Evolutionary conservation across 164 flowering plant species (phyloP), one percentile per base, ranked within the genome.

Genomic region (Stephania cephalantha): DNA sequence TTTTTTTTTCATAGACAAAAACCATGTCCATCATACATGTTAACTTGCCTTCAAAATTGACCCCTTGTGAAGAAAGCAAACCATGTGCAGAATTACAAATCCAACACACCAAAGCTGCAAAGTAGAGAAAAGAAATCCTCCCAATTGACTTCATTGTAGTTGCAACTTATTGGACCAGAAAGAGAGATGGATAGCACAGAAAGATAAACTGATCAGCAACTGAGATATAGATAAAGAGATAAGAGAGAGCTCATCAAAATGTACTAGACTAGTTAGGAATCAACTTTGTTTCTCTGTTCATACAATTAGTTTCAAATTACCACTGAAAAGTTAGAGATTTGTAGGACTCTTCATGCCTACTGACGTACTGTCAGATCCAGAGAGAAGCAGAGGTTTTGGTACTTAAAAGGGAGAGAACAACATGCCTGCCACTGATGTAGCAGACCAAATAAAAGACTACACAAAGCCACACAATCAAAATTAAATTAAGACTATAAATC

Each of bases 11-110:
- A 35, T 35, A 25, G 25, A 25, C 4, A 35, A 35, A 35, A 35
- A 35, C 4, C 2, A 35, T 35, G 42, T 35, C 42, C 42, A 35
- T 35, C 42, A 35, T 35, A 35, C 42, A 35, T 35, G 42, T 35
- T 61, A 74, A 55, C 53, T 83, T 88, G 89, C 95, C 97, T 93
- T 93, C 97, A 83, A 79, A 93, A 85, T 93, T 93, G 30, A 93
- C 94, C 71, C 97, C 95, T 85, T 88, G 90, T 17, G 95, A 85
- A 77, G 94, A 91, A 35, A 91, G 92, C 86, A 93, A 75, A 45
- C 81, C 88, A 78, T 31, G 74, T 75, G 88, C 82, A 86, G 81
- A 73, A 75, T 64, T 73, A 82, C 84, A 87, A 75, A 86, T 71
- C 77, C 81, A 85, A 15, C 86, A 77, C 13, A 13, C 61, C 78